Conservation (phyloP, 2,329 filamentous ascomycete genomes). For the Botrytis fragariae region DNA sequence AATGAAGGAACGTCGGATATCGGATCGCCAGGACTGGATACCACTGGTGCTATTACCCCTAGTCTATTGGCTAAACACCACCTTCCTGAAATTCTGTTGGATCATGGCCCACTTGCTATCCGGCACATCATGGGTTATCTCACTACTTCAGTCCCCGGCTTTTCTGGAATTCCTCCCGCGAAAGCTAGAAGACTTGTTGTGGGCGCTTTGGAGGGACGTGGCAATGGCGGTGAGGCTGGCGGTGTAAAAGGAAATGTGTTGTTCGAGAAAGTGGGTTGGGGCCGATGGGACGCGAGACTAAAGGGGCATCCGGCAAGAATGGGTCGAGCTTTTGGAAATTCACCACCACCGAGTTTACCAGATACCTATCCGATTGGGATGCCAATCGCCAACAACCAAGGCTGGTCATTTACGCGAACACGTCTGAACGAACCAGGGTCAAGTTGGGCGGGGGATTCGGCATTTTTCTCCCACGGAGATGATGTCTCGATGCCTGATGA, state of each 20-base stretch:
- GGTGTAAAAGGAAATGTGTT: conserved; percentile 68
- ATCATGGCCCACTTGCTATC: conserved; percentile 88
- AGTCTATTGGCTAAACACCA: conserved; percentile 84
- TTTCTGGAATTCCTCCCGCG: conserved; percentile 80
- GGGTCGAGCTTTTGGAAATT: conserved; percentile 40
- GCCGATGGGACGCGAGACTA: conserved; percentile 84
- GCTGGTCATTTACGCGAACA: conserved; percentile 47
- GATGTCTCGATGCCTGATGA: conserved; percentile 70
- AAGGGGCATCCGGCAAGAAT: conserved; percentile 59
- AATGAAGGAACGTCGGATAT: conserved; percentile 29
- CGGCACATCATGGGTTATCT: conserved; percentile 94
- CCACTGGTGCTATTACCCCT: conserved; percentile 79
- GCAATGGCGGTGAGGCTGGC: conserved; percentile 55
- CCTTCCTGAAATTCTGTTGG: conserved; percentile 84
- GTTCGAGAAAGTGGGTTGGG: conserved; percentile 97
- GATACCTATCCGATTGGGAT: conserved; percentile 51
- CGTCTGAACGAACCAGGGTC: conserved; percentile 52
- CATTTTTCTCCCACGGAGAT: conserved; percentile 72
- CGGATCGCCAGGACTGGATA: conserved; percentile 54
- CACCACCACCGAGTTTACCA: conserved; percentile 44
- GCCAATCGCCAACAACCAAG: conserved; percentile 51
- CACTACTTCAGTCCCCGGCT: conserved; percentile 89
- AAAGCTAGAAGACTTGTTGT: conserved; percentile 91
- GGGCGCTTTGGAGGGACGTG: conserved; percentile 81
- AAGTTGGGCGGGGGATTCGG: conserved; percentile 68